A percentile compares a stretch with the other conserved stretches of the same genome.
These are phyloP conservation scores for Russula lepida DNA, from an alignment of 768 basidiomycete genomes.

Conservation along the genomic window DNA sequence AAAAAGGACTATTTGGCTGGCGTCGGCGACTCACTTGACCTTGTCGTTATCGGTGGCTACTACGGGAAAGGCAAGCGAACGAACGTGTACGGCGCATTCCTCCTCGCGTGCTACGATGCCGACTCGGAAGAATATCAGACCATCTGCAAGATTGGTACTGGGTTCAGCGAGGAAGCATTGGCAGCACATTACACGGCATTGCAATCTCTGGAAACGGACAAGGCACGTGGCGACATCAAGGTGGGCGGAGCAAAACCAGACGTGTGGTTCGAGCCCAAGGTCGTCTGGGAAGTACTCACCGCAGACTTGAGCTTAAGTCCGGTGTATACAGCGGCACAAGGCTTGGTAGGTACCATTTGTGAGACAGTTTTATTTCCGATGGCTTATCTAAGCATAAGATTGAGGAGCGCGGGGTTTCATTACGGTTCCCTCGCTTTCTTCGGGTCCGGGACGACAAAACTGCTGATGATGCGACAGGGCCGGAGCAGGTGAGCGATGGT, in stretches of 20 bases:
- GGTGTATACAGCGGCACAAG: constrained; percentile 90
- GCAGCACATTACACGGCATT: constrained; percentile 74
- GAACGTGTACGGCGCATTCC: constrained; percentile 94
- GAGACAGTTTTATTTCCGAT: neutral
- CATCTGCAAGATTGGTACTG: constrained; percentile 98
- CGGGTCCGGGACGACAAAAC: constrained; percentile 88
- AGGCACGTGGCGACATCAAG: constrained; percentile 76
- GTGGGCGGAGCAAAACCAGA: constrained; percentile 92
- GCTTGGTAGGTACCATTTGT: constrained; percentile 50
- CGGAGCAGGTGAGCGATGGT: constrained; percentile 67
- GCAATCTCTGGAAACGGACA: constrained; percentile 64
- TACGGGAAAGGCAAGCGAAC: constrained; percentile 98
- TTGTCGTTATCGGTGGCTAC: constrained; percentile 96
- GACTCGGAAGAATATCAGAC: constrained; percentile 94
- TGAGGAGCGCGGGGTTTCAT: constrained; percentile 86
- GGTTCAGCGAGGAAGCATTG: constrained; percentile 89
- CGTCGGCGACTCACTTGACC: constrained; percentile 92
- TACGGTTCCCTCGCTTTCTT: constrained; percentile 94
- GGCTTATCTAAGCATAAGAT: constrained; percentile 36
- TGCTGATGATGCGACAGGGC: constrained; percentile 85
- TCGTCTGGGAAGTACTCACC: constrained; percentile 97
- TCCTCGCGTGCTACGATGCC: constrained; percentile 92
- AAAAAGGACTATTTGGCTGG: constrained; percentile 98
- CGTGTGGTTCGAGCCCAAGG: constrained; percentile 93
- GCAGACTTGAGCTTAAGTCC: constrained; percentile 97